These are phyloP conservation scores for Penicillium frequentans DNA, from an alignment of 2,329 filamentous ascomycete genomes.

Conservation along the genomic window DNA sequence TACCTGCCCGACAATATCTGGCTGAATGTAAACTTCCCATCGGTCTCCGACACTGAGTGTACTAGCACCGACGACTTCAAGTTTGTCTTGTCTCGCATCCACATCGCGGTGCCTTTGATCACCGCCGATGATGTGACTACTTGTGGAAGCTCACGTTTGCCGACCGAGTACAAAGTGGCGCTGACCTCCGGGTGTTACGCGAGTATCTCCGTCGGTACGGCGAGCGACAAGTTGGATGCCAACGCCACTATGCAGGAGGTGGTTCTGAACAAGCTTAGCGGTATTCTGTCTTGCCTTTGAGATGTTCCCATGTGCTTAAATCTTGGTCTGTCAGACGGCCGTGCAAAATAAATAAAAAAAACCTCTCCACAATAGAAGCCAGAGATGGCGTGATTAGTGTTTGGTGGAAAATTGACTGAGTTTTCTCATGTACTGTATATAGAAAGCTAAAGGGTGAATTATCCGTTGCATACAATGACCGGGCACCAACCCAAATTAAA, in stretches of 20 bases:
- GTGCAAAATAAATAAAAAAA: background rate
- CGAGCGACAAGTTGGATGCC: constrained; percentile 61
- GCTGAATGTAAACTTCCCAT: constrained; percentile 70
- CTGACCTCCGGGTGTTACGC: constrained; percentile 57
- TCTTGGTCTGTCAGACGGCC: background rate
- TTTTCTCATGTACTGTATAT: background rate
- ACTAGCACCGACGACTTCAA: constrained; percentile 55
- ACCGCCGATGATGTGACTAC: constrained; percentile 54
- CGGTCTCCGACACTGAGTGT: constrained; percentile 51
- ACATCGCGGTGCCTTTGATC: constrained; percentile 43
- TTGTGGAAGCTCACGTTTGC: constrained; percentile 58
- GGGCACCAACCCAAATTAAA: background rate
- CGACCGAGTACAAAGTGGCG: constrained; percentile 59
- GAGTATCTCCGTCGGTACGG: constrained; percentile 63
- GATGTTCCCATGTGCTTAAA: background rate
- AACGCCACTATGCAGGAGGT: constrained; percentile 51
- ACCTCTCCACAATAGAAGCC: background rate
- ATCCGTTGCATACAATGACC: background rate
- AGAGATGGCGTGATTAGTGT: background rate
- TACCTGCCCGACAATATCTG: constrained; percentile 63
- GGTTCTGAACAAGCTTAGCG: constrained; percentile 53
- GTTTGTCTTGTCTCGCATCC: constrained; percentile 64
- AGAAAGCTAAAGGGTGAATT: background rate
- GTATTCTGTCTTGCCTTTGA: constrained; percentile 50
- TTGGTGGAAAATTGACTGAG: background rate